Conservation (phyloP, 108 stramenopile species). For the Seminavis robusta region DNA sequence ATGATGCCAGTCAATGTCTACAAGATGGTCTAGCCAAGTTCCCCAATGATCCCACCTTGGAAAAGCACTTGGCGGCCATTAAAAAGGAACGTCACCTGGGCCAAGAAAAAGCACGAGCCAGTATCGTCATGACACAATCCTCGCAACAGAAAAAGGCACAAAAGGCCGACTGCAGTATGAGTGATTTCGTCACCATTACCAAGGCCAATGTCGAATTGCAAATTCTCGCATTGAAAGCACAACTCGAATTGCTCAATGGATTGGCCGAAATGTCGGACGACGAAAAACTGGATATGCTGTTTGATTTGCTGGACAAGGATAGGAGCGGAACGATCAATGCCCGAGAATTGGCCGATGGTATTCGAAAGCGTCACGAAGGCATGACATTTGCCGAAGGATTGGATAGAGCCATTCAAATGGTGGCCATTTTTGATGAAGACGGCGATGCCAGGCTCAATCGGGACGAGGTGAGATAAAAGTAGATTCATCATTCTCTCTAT, state of each 20-base stretch:
- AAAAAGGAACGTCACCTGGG: too few relatives aligned
- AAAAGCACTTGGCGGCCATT: too few relatives aligned
- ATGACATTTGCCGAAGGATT: constrained; percentile 9
- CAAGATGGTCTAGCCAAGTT: constrained; percentile 85
- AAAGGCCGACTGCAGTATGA: constrained; percentile 2
- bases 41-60: constrained; percentile 80
- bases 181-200: neutral
- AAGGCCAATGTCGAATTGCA: neutral
- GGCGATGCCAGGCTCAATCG: constrained; percentile 10
- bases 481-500: too few relatives aligned
- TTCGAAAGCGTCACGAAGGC: constrained; percentile 12
- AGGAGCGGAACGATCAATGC: constrained; percentile 12
- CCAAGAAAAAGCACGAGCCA: too few relatives aligned
- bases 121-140: constrained; percentile 2
- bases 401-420: constrained; percentile 12
- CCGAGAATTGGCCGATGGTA: constrained; percentile 19
- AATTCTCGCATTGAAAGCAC: neutral
- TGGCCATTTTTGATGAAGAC: constrained; percentile 19
- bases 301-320: constrained; percentile 23
- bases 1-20: constrained; percentile 54
- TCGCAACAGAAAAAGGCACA: constrained; percentile 9
- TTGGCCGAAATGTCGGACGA: constrained; percentile 20
- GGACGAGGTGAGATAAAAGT: too few relatives aligned
- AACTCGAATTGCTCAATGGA: neutral
- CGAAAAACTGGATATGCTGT: constrained; percentile 20